Conservation (phyloP, 805 yeast genomes). For the Schizosaccharomyces cryophilus region DNA sequence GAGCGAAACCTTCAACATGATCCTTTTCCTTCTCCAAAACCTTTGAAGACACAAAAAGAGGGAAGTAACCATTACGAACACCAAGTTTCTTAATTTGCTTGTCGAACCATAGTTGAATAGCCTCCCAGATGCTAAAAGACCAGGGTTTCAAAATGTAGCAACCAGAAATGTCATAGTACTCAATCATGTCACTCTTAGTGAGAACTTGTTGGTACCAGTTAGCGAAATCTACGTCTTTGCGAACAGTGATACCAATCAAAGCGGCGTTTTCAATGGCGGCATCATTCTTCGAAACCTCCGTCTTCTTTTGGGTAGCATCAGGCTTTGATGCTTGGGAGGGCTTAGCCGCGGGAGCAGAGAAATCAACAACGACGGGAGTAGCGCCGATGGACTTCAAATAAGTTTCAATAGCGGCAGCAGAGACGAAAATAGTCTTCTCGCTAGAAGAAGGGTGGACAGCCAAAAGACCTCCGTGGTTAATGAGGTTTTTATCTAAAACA, state of each 20-base stretch:
- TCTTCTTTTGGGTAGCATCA: constrained; percentile 5
- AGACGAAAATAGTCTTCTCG: constrained; percentile 16
- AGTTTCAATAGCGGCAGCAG: constrained; percentile 16
- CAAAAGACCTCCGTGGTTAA: constrained; percentile 12
- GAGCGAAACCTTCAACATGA: constrained; percentile 96
- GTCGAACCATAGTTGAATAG: constrained; percentile 71
- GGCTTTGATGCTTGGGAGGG: constrained; percentile 13
- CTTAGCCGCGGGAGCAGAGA: constrained; percentile 12
- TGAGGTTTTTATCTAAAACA: constrained; percentile 28
- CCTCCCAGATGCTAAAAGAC: constrained; percentile 85
- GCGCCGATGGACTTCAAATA: constrained; percentile 26
- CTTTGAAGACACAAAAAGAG: constrained; percentile 84
- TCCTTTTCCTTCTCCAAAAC: constrained; percentile 95
- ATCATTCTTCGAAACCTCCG: constrained; percentile 13
- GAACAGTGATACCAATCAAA: constrained; percentile 85
- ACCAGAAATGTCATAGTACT: constrained; percentile 95
- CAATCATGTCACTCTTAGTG: constrained; percentile 94
- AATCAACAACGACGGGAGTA: constrained; percentile 18
- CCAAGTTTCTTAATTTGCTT: constrained; percentile 59
- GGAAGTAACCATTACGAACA: constrained; percentile 88
- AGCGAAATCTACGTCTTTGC: constrained; percentile 75
- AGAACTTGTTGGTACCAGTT: constrained; percentile 94
- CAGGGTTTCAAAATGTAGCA: constrained; percentile 95
- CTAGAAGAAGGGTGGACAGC: constrained; percentile 13
- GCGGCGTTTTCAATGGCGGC: constrained; percentile 48